Evolutionary conservation across 2,329 filamentous ascomycete species (phyloP), one percentile per base, ranked within the genome.

Genomic region (Calycina herbarum): DNA sequence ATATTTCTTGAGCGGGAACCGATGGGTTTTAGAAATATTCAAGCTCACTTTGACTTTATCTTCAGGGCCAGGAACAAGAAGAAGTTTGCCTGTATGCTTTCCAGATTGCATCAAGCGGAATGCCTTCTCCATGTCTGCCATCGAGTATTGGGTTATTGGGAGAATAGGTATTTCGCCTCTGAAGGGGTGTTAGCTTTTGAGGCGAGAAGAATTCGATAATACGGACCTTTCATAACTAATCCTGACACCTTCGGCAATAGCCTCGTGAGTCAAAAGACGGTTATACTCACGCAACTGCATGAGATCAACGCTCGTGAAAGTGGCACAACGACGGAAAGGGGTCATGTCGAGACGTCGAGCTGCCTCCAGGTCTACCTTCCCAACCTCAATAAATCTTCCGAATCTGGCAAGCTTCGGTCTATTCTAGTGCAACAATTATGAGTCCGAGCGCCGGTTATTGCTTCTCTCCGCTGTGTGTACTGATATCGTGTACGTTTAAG

Each of bases 311-410:
- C 17, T 27, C 2, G 59, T 29, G 40, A 61, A 61, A 4, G 59
- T 27, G 27, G 45, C 40, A 13, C 15, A n/a, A 24, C 40, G 38
- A 20, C 11, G 2, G 61, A 63, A 63, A 45, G 29, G 62, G 5
- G 17, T 57, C 61, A 63, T 63, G 15, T 73, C 68, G 7, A 72
- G 69, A 40, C 68, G 66, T 15, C 17, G 33, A 27, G 51, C 31
- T 8, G 13, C 20, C 24, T 64, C 33, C 3, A 68, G 51, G 20
- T 66, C 61, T 4, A 31, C 27, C 40, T 69, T 68, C 3, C 66
- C 68, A 35, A 62, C 61, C 54, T 81, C 79, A 0, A 81, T 62
- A 45, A 81, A 78, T 0, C 75, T 69, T 0, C 79, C 79, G 61
- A 77, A 77, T 0, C 64, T 59, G 3, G 77, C 75, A 29, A 29